Evolutionary conservation across 208 protist genomes (phyloP).

Genomic region (Novymonas esmeraldas): DNA sequence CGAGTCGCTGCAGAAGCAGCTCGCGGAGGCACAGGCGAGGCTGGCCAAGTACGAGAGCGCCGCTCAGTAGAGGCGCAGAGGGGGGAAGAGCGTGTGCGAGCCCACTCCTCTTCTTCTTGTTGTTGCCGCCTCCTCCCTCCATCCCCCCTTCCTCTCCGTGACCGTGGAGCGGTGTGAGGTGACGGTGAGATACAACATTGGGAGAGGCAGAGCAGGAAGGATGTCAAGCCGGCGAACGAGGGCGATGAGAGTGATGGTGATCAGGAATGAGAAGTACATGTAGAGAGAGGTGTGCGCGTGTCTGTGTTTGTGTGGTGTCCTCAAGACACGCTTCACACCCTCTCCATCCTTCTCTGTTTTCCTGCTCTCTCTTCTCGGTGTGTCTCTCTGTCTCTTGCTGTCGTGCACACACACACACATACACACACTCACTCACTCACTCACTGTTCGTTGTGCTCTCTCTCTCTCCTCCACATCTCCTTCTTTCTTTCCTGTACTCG

Average conservation of each 20-base stretch:
- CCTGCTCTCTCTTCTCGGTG: neutral
- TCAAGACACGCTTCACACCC: neutral
- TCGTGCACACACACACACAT: neutral
- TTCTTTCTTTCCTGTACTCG: too few relatives aligned
- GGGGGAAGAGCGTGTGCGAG: constrained; percentile 4
- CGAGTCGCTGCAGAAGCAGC: constrained; percentile 59
- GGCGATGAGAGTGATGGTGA: too few relatives aligned
- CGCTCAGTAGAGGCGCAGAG: constrained; percentile 22
- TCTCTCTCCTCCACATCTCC: neutral
- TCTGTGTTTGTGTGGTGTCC: too few relatives aligned
- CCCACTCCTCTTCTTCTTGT: neutral
- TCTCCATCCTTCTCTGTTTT: neutral
- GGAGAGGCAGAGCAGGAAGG: too few relatives aligned
- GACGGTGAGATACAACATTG: too few relatives aligned
- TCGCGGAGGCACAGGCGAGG: constrained; percentile 62
- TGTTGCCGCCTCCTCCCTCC: neutral
- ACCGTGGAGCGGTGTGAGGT: too few relatives aligned
- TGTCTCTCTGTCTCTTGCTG: neutral
- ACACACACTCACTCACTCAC: neutral
- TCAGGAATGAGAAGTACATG: too few relatives aligned
- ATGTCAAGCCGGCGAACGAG: too few relatives aligned
- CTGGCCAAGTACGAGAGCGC: constrained; percentile 64
- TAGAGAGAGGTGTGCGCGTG: too few relatives aligned
- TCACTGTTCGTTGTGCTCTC: neutral
- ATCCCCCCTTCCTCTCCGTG: neutral